Evolutionary conservation across 129 eudicot genomes (phyloP), one percentile per base, ranked within the genome.

Genomic region (Flaveria sonorensis): DNA sequence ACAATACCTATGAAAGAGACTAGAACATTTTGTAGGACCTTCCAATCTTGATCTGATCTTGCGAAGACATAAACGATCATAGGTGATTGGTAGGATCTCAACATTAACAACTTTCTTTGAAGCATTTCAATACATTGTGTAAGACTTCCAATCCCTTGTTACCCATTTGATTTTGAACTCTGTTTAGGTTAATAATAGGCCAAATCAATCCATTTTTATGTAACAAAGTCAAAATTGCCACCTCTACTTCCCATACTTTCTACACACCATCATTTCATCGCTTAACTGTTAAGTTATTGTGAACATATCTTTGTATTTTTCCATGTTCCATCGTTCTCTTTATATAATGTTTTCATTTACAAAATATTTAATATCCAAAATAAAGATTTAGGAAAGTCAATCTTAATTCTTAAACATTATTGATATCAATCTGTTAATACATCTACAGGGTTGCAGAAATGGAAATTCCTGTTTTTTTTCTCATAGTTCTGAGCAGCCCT

Each of bases 371-470:
- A 30, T 30, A 64, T 32, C 47, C 62, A 43, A 77, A 70, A 46
- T 13, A 19, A 14, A 40, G 26, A 57, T 7, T 23, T 61, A 9
- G 15, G 16, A 42, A 74, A 14, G 42, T 47, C 24, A 21, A 51
- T 65, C 24, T 76, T 26, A 14, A 50, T 19, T 30, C 40, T 36
- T 36, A n/a, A 46, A 8, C 36, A 28, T 10, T 20, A 20, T 50
- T 23, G 15, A 61, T 70, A 10, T 26, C 40, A 20, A 63, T 18
- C 82, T 62, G n/a, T 63, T n/a, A 43, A 23, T 61, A 48, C 8
- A 32, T 78, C 3, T 74, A 75, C 93, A 93, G 98, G 98, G 98
- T 79, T 93, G 98, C 77, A 88, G 90, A 68, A 83, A 87, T 73
- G 98, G 93, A 64, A 88, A 75, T 21, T 79, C 87, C 0, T 93